Base-by-base conservation (phyloP, 306 rosid species). In the Castanopsis chinensis region DNA sequence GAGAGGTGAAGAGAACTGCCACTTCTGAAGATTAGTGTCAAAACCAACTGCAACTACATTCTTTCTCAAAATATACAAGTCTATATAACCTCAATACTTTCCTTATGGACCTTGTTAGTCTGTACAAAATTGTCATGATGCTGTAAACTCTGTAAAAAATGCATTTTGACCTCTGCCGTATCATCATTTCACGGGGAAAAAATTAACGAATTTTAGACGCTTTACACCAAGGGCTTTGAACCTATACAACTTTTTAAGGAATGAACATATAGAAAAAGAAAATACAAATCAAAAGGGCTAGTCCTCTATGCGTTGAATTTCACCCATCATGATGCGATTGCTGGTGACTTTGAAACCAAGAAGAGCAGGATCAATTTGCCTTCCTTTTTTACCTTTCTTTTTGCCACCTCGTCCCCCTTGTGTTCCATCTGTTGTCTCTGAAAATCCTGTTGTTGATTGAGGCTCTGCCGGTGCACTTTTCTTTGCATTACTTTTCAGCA, bases 261-360 rank as follows among this genome's bases (percentile, higher is more conserved):
- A 59, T 68, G 72, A 35, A 35, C 25, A 68, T 1, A 9, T 63
- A 7, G 74, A 59, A 41, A 10, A 28, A 15, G 41, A 63, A 70
- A 11, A 27, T 15, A 58, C 49, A 14, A 1, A 12, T 13, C 1
- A 33, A 57, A 18, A 11, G 17, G 52, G 18, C 80, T 83, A 86
- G 13, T 89, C 92, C 0, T 89, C 90, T 6, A 85, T 21, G 35
- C 92, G 88, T 51, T 80, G 90, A n/a, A 89, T 89, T 78, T 89
- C 92, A 52, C 92, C 92, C 90, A 85, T 89, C 88, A 84, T 85
- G 15, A 88, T 88, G n/a, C 92, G 90, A 23, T 78, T 89, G 79
- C 90, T 89, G 35, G 89, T 82, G 21, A 89, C 92, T 76, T 86
- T 89, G 73, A 89, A 89, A 32, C 92, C 92, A 8, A 89, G 92